Percentiles rank a stretch among this genome's conserved stretches.
Evolutionary conservation across 192 early-diverging fungal genomes (phyloP).

Genomic region (Linnemannia exigua): DNA sequence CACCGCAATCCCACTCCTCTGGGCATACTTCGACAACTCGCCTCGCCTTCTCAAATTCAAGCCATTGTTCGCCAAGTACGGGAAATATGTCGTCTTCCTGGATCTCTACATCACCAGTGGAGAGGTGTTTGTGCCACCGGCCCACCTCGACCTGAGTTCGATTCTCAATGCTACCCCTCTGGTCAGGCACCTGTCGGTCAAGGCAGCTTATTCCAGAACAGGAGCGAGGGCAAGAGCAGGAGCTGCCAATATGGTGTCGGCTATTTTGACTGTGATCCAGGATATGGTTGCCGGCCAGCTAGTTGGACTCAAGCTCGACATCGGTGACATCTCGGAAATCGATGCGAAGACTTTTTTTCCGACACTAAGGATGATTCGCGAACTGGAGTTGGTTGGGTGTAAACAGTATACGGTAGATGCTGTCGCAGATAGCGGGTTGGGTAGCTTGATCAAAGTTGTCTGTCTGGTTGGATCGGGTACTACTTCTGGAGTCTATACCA

Average conservation of each 20-base stretch:
- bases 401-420: neutral
- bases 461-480: neutral
- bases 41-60: neutral
- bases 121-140: neutral
- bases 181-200: slow-evolving; percentile 6
- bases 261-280: neutral
- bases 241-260: neutral
- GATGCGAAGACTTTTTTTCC: slow-evolving; percentile 17
- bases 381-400: slow-evolving; percentile 8
- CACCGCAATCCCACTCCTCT: neutral
- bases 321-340: neutral
- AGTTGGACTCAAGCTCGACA: neutral
- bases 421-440: neutral
- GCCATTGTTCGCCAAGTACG: neutral
- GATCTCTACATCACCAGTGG: slow-evolving; percentile 11
- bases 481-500: neutral
- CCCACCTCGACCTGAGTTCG: slow-evolving; percentile 7
- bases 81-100: slow-evolving; percentile 6
- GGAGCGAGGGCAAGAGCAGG: neutral
- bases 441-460: neutral
- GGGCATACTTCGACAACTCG: neutral
- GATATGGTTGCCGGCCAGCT: neutral
- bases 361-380: slow-evolving; percentile 9
- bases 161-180: neutral
- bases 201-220: neutral